phyloP scores from a whole-genome alignment of 192 early-diverging fungal species.

The Coemansia sp. region DNA sequence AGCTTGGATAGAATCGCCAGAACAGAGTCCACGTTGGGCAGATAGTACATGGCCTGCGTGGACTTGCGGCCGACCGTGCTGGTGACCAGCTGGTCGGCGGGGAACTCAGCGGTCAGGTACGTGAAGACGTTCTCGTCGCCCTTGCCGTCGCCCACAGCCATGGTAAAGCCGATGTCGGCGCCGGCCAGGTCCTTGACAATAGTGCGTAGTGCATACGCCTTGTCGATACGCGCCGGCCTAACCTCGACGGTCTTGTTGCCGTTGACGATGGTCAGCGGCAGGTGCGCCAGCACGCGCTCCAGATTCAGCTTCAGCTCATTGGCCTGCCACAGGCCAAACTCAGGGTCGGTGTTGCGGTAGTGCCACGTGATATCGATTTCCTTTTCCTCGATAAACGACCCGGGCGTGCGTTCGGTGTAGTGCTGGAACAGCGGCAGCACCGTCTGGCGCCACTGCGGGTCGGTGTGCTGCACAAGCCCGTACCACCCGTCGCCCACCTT shows the following conservation, averaged over 20 bases:
- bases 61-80: conserved; percentile 98
- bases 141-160: conserved; percentile 93
- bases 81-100: conserved; percentile 61
- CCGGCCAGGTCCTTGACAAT: conserved; percentile 78
- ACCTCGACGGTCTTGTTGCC: conserved; percentile 98
- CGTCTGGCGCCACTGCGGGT: conserved; percentile 88
- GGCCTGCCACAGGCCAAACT: conserved; percentile 98
- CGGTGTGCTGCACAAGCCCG: conserved; percentile 83
- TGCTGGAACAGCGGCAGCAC: conserved; percentile 95
- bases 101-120: conserved; percentile 53
- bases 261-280: conserved; percentile 90
- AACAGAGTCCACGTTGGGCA: conserved; percentile 68
- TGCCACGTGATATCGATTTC: conserved; percentile 99
- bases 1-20: conserved; percentile 34
- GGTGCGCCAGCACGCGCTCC: conserved; percentile 90
- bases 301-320: conserved; percentile 96
- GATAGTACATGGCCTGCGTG: conserved; percentile 86
- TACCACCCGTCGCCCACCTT: conserved; percentile 64
- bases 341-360: conserved; percentile 91
- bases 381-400: conserved; percentile 98
- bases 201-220: conserved; percentile 80
- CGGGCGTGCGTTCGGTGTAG: conserved; percentile 96
- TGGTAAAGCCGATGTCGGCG: conserved; percentile 48
- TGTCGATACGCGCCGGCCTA: conserved; percentile 90
- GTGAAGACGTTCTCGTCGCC: conserved; percentile 94